Evolutionary conservation across 192 early-diverging fungal genomes (phyloP), one percentile per base, ranked within the genome.

Genomic region (Linnemannia schmuckeri): DNA sequence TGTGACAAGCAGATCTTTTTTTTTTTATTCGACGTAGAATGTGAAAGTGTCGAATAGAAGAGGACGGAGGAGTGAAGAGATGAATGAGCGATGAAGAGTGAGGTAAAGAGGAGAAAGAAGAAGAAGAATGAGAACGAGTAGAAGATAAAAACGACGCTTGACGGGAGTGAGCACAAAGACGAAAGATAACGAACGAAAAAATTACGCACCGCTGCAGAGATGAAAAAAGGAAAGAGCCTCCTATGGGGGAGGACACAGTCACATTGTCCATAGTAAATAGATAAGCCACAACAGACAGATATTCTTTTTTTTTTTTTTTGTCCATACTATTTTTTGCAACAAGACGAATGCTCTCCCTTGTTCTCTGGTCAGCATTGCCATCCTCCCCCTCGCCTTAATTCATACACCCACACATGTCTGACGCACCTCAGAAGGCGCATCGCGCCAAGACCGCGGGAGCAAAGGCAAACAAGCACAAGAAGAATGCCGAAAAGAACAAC

Each of bases 401-500:
- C 57, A 72, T 40, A 10, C 40, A 74, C 47, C 24, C 74, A 20
- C 75, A 49, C 61, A 81, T 38, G 75, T 81, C 81, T 79, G 85
- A 87, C 18, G 40, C 79, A 30, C 85, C 85, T 46, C 93, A 96
- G 82, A 99, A 98, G 91, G 88, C 96, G 61, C 97, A 99, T 90
- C 83, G 95, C 77, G 92, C 93, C 80, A 93, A 92, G 76, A 95
- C 97, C 89, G 89, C 95, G 20, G 98, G 97, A n/a, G 93, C 94
- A 75, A 96, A 96, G 86, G 93, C 92, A 46, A 94, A 95, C 81
- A 96, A 96, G 87, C 89, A 93, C 52, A 87, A 89, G 63, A 94
- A 96, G 81, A 95, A 94, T 81, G 91, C 93, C 47, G 94, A 94
- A 79, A 96, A 96, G 83, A 96, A 97, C 87, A 98, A 98, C 85